Percentiles rank a stretch among this genome's conserved stretches.
These are phyloP conservation scores for Skeletonema menzelii DNA, from an alignment of 108 stramenopile species.

Conservation along the genomic window DNA sequence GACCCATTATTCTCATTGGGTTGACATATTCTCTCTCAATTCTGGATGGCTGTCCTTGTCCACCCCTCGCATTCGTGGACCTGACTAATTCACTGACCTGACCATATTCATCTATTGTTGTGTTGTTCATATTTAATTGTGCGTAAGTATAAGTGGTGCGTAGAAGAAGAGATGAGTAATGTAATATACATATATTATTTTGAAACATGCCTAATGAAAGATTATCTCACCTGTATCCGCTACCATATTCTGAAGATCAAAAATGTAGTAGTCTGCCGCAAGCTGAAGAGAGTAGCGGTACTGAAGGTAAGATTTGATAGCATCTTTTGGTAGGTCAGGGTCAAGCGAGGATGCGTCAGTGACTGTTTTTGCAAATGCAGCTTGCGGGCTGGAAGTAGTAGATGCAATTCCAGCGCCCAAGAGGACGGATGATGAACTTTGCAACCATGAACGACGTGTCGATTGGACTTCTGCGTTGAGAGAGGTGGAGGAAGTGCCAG, in stretches of 20 bases:
- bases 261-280: slow-evolving; percentile 81
- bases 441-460: not conserved
- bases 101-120: slow-evolving; percentile 60
- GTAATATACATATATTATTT: no score
- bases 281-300: slow-evolving; percentile 73
- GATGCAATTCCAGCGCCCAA: not conserved
- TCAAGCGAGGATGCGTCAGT: not conserved
- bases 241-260: slow-evolving; percentile 68
- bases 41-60: slow-evolving; percentile 68
- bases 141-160: not conserved
- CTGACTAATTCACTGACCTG: slow-evolving; percentile 61
- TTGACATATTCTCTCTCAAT: slow-evolving; percentile 85
- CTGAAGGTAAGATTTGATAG: slow-evolving; percentile 72
- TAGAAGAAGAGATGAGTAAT: not conserved
- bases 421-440: not conserved
- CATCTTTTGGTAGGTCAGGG: slow-evolving; percentile 35
- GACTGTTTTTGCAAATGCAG: not conserved
- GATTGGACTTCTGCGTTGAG: not conserved
- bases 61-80: slow-evolving; percentile 53
- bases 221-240: slow-evolving; percentile 36
- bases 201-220: no score
- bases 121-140: not conserved
- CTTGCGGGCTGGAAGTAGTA: not conserved
- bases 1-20: slow-evolving; percentile 75
- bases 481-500: not conserved